Conservation (phyloP, 2,329 filamentous ascomycete genomes). For the Fusarium pseudocircinatum region DNA sequence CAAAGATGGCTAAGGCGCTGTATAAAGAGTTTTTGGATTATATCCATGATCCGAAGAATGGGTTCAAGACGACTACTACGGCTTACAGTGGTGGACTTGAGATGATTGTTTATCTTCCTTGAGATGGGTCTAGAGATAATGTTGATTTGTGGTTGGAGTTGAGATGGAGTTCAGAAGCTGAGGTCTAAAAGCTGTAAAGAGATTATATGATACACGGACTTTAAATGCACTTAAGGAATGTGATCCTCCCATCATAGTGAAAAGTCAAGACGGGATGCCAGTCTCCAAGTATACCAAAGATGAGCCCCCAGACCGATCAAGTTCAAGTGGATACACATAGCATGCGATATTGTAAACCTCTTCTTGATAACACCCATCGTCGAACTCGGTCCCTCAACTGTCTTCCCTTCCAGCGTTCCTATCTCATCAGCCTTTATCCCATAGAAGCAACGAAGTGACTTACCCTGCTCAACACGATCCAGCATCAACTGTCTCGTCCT, state of each 20-base stretch:
- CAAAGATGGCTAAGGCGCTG: constrained; percentile 47
- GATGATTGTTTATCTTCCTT: constrained; percentile 41
- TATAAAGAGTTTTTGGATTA: constrained; percentile 62
- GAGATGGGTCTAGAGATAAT: rapidly evolving
- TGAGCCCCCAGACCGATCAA: constrained; percentile 47
- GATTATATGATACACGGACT: background rate
- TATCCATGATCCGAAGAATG: constrained; percentile 55
- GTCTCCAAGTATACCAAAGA: constrained; percentile 46
- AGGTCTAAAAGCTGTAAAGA: background rate
- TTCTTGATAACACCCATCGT: constrained; percentile 39
- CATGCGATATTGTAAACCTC: constrained; percentile 49
- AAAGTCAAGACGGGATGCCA: constrained; percentile 33
- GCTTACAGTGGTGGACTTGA: constrained; percentile 47
- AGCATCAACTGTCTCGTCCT: constrained; percentile 45
- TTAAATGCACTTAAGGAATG: background rate
- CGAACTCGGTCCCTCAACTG: constrained; percentile 11
- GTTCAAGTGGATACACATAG: constrained; percentile 56
- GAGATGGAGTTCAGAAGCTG: background rate
- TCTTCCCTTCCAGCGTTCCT: constrained; percentile 27
- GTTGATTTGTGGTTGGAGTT: constrained; percentile 31
- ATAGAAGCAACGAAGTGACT: too few species aligned
- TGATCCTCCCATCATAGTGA: background rate
- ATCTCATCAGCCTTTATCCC: constrained; percentile 17
- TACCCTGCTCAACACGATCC: constrained; percentile 41
- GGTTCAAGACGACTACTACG: constrained; percentile 55